These are phyloP conservation scores for Coniferiporia weirii DNA, from an alignment of 1,284 basidiomycete species.

Conservation along the genomic window DNA sequence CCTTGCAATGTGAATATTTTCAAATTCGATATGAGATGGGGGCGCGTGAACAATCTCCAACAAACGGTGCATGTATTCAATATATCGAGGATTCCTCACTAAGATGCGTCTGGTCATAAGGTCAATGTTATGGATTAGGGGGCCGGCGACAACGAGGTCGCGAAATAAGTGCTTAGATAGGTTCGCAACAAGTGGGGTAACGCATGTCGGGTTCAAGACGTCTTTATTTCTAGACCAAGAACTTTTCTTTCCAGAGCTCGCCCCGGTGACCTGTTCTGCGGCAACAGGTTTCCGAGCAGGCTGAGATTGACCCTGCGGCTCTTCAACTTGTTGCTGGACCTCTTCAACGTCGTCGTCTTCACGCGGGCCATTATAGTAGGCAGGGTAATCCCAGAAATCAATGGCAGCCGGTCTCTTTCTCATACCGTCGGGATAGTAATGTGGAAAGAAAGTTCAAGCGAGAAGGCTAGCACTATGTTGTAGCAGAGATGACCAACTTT, in stretches of 20 bases:
- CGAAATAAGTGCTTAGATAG: constrained; percentile 46
- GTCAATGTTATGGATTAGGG: constrained; percentile 24
- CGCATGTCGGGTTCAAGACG: constrained; percentile 46
- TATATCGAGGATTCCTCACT: constrained; percentile 7
- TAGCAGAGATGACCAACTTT: no score
- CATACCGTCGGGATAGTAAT: not conserved
- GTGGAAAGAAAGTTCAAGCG: not conserved
- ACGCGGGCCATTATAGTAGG: not conserved
- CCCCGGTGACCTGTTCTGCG: not conserved
- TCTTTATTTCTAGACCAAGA: constrained; percentile 29
- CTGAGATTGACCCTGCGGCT: not conserved
- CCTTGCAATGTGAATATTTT: not conserved
- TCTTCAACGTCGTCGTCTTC: not conserved
- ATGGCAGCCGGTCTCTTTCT: constrained; percentile 8
- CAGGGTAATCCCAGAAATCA: constrained; percentile 8
- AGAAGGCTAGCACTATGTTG: not conserved
- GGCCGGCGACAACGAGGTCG: constrained; percentile 51
- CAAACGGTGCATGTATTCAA: constrained; percentile 8
- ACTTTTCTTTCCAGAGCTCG: not conserved
- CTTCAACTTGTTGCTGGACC: not conserved
- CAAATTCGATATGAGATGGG: not conserved
- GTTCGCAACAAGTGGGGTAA: constrained; percentile 51
- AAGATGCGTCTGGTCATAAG: constrained; percentile 18
- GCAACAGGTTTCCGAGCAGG: not conserved
- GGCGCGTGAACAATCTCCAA: constrained; percentile 6